Conservation (phyloP, 169 alveolate genomes). For the Perkinsus marinus region DNA sequence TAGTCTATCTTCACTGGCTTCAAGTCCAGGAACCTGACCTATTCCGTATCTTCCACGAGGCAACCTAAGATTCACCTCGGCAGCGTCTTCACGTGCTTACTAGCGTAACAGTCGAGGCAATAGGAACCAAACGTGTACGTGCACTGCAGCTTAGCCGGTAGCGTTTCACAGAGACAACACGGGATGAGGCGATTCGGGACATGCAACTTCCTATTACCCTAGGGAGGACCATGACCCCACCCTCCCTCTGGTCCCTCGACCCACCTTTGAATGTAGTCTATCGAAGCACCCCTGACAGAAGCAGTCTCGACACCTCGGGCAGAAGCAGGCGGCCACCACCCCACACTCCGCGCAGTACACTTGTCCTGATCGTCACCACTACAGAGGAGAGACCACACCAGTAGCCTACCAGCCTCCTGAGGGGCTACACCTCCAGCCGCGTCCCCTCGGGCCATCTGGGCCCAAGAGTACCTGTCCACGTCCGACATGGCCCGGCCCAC, state of each 20-base stretch:
- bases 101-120: constrained; percentile 20
- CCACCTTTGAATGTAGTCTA: constrained; percentile 10
- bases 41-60: not conserved
- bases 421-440: not conserved
- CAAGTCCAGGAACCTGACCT: constrained; percentile 14
- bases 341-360: constrained; percentile 9
- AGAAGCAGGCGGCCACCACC: not conserved
- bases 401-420: not conserved
- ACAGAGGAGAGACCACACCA: not conserved
- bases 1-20: constrained; percentile 17
- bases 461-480: too few relatives aligned
- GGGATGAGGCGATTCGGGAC: constrained; percentile 25
- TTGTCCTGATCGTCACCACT: not conserved
- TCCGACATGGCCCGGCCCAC: too few relatives aligned
- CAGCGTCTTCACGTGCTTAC: constrained; percentile 27
- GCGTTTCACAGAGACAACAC: constrained; percentile 16
- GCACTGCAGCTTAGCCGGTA: constrained; percentile 30
- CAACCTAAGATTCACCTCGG: constrained; percentile 1
- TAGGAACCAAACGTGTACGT: constrained; percentile 29
- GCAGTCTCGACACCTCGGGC: constrained; percentile 8
- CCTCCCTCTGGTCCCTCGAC: not conserved
- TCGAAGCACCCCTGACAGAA: constrained; percentile 19
- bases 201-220: constrained; percentile 18
- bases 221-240: not conserved
- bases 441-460: too few relatives aligned